Conservation (phyloP, 1,284 basidiomycete species). For the Anthracocystis walkeri region DNA sequence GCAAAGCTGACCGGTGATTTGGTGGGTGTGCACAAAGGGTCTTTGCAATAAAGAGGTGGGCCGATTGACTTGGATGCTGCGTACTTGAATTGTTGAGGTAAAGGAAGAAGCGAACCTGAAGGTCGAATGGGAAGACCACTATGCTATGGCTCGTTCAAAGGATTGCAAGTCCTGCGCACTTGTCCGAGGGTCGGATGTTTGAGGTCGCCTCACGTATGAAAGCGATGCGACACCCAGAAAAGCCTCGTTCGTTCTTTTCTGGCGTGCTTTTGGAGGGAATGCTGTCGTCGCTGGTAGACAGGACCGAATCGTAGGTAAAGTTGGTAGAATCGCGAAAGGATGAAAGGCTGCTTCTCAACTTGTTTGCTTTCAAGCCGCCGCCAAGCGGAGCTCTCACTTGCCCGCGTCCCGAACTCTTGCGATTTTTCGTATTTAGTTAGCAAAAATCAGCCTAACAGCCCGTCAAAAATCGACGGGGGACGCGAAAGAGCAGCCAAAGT, state of each 20-base stretch:
- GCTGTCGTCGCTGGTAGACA: neutral
- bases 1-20: too few relatives aligned
- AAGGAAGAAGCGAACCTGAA: neutral
- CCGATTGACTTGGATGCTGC: neutral
- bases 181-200: neutral
- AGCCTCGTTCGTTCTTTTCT: neutral
- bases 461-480: neutral
- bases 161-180: neutral
- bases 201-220: neutral
- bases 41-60: too few relatives aligned
- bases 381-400: neutral
- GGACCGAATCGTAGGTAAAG: neutral
- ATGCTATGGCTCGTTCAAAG: neutral
- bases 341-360: neutral
- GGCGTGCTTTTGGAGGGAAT: neutral
- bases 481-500: slow-evolving; percentile 8
- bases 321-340: neutral
- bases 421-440: neutral
- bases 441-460: neutral
- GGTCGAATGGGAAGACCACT: neutral
- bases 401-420: slow-evolving; percentile 6
- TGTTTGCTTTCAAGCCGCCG: neutral
- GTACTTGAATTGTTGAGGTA: neutral
- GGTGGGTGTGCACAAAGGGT: too few relatives aligned
- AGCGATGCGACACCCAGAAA: neutral